These are phyloP conservation scores for Yamadazyma takamatsuzukensis DNA, from an alignment of 805 yeast species.

Conservation along the genomic window DNA sequence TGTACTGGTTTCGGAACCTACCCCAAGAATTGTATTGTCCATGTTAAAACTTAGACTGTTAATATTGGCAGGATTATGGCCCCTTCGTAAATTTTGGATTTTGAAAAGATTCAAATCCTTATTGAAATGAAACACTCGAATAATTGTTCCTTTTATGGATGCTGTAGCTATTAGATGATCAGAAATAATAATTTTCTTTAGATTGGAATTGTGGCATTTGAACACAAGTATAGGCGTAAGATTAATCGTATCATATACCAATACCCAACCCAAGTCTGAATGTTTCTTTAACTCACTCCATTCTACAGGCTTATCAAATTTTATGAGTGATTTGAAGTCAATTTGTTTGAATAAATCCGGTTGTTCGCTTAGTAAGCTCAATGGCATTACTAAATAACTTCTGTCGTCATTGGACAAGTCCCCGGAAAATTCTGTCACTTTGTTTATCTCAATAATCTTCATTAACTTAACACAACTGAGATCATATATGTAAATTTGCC, in stretches of 20 bases:
- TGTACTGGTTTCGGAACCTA: slow-evolving; percentile 39
- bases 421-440: slow-evolving; percentile 22
- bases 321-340: slow-evolving; percentile 4
- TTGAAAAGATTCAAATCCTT: slow-evolving; percentile 19
- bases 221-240: slow-evolving; percentile 29
- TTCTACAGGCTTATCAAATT: slow-evolving; percentile 20
- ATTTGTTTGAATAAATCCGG: slow-evolving; percentile 26
- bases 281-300: slow-evolving; percentile 24
- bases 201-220: slow-evolving; percentile 37
- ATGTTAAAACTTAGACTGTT: slow-evolving; percentile 32
- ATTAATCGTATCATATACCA: slow-evolving; percentile 37
- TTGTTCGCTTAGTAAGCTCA: slow-evolving; percentile 21
- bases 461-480: slow-evolving; percentile 83
- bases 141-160: slow-evolving; percentile 40
- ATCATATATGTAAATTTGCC: slow-evolving; percentile 85
- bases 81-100: slow-evolving; percentile 35
- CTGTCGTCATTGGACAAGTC: slow-evolving; percentile 34
- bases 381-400: slow-evolving; percentile 34
- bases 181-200: slow-evolving; percentile 30
- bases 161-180: slow-evolving; percentile 36
- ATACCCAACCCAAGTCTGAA: slow-evolving; percentile 31
- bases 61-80: slow-evolving; percentile 34
- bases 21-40: slow-evolving; percentile 32
- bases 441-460: slow-evolving; percentile 28
- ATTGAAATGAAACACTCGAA: slow-evolving; percentile 28